Conservation (phyloP, 2,329 filamentous ascomycete genomes). For the Dactylellina haptotyla region DNA sequence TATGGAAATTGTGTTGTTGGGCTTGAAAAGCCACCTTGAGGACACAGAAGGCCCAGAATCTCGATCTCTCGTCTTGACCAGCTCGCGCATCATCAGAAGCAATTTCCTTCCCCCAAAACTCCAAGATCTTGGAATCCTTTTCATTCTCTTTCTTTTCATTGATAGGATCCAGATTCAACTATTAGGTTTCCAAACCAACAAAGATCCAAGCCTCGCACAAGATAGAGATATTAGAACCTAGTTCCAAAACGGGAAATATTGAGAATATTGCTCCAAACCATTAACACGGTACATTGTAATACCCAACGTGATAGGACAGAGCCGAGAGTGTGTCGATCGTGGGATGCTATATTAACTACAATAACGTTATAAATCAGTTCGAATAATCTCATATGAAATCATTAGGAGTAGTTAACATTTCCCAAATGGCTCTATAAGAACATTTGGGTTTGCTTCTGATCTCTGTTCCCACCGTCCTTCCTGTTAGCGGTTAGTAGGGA, state of each 20-base stretch:
- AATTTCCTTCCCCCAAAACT: neutral
- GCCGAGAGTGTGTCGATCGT: constrained; percentile 8
- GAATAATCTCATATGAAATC: too few species aligned
- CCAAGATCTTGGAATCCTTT: neutral
- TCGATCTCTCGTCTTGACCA: neutral
- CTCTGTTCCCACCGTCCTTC: constrained; percentile 12
- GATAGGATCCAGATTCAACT: neutral
- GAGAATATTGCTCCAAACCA: too few species aligned
- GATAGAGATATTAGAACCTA: neutral
- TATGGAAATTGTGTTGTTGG: constrained; percentile 23
- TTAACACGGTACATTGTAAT: too few species aligned
- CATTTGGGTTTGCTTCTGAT: constrained; percentile 10
- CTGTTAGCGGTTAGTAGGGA: constrained; percentile 26
- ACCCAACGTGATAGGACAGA: constrained; percentile 29
- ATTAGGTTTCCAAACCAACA: too few species aligned
- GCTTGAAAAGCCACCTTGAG: constrained; percentile 19
- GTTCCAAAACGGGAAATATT: neutral
- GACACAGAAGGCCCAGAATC: constrained; percentile 33
- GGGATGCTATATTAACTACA: constrained; percentile 27
- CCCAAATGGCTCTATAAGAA: neutral
- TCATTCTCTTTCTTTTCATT: neutral
- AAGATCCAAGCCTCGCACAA: neutral
- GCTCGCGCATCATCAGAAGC: neutral
- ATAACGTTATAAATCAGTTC: too few species aligned
- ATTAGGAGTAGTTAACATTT: too few species aligned